These are phyloP conservation scores for Sugiyamaella qingdaonensis DNA, from an alignment of 805 yeast genomes.

Conservation along the genomic window DNA sequence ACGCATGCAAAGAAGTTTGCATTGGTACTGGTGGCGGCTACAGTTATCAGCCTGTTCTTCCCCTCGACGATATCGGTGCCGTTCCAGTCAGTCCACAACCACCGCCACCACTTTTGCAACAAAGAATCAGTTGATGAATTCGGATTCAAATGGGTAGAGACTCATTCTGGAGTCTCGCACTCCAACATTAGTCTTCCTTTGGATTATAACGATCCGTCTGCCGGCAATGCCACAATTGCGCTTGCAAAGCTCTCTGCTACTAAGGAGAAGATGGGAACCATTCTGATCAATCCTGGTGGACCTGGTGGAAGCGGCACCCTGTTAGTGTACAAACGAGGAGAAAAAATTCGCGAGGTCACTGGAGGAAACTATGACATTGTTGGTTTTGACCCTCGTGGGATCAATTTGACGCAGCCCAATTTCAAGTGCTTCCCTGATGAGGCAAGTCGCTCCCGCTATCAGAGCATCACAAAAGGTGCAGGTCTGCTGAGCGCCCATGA, in stretches of 20 bases:
- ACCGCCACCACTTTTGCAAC: too few relatives aligned
- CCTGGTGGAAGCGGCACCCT: conserved; percentile 25
- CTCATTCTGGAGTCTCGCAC: conserved; percentile 1
- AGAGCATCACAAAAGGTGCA: not conserved
- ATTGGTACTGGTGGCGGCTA: too few relatives aligned
- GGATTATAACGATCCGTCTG: conserved; percentile 11
- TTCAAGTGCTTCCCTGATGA: conserved; percentile 16
- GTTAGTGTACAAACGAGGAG: conserved; percentile 11
- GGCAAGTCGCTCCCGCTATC: not conserved
- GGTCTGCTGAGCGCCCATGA: conserved; percentile 1
- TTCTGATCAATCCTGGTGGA: conserved; percentile 25
- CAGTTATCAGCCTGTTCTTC: too few relatives aligned
- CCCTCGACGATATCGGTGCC: too few relatives aligned
- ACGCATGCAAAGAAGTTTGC: too few relatives aligned
- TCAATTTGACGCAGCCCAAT: conserved; percentile 20
- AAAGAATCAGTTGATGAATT: too few relatives aligned
- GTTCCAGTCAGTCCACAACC: too few relatives aligned
- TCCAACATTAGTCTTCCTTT: conserved; percentile 8
- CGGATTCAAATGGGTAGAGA: not conserved
- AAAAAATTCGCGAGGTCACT: conserved; percentile 10
- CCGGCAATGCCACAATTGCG: conserved; percentile 11
- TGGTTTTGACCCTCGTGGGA: conserved; percentile 26
- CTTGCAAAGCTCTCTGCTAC: conserved; percentile 17
- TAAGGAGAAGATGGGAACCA: conserved; percentile 19
- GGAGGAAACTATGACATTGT: conserved; percentile 20